These are phyloP conservation scores for Dothidotthia symphoricarpi DNA, from an alignment of 2,329 filamentous ascomycete genomes.

Conservation along the genomic window DNA sequence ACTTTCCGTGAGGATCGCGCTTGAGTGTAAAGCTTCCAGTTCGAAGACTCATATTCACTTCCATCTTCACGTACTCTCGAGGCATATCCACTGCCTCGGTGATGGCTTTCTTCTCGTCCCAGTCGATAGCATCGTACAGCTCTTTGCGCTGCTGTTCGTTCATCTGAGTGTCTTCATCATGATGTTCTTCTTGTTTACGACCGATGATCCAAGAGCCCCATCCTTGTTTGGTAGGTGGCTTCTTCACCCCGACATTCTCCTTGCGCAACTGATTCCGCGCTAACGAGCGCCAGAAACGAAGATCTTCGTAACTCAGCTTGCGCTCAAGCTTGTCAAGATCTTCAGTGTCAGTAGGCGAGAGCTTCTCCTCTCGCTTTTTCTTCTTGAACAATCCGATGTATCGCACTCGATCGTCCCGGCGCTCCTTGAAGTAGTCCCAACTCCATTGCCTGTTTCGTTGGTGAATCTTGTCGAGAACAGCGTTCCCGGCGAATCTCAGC, in stretches of 20 bases:
- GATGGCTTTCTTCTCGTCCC: slow-evolving; percentile 91
- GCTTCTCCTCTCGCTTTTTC: slow-evolving; percentile 66
- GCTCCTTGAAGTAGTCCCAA: slow-evolving; percentile 92
- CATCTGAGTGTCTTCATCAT: slow-evolving; percentile 79
- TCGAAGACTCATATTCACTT: slow-evolving; percentile 87
- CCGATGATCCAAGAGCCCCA: slow-evolving; percentile 84
- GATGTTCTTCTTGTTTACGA: slow-evolving; percentile 57
- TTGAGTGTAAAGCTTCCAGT: slow-evolving; percentile 95
- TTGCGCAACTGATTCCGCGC: slow-evolving; percentile 93
- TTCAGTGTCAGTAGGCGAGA: slow-evolving; percentile 67
- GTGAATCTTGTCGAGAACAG: slow-evolving; percentile 89
- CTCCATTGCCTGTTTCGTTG: slow-evolving; percentile 91
- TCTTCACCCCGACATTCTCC: slow-evolving; percentile 87
- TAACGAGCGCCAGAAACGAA: slow-evolving; percentile 94
- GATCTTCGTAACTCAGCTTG: slow-evolving; percentile 89
- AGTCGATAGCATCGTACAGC: slow-evolving; percentile 95
- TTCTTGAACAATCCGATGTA: slow-evolving; percentile 98
- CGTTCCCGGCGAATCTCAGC: slow-evolving; percentile 86
- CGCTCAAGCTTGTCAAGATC: slow-evolving; percentile 76
- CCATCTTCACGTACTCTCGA: slow-evolving; percentile 86
- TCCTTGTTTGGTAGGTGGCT: slow-evolving; percentile 70
- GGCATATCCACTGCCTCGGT: slow-evolving; percentile 86
- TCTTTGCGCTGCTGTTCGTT: slow-evolving; percentile 95
- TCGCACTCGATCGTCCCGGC: slow-evolving; percentile 79
- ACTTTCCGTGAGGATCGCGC: slow-evolving; percentile 74